Evolutionary conservation across 768 basidiomycete species (phyloP).

Genomic region (Lactarius pseudohatsudake): DNA sequence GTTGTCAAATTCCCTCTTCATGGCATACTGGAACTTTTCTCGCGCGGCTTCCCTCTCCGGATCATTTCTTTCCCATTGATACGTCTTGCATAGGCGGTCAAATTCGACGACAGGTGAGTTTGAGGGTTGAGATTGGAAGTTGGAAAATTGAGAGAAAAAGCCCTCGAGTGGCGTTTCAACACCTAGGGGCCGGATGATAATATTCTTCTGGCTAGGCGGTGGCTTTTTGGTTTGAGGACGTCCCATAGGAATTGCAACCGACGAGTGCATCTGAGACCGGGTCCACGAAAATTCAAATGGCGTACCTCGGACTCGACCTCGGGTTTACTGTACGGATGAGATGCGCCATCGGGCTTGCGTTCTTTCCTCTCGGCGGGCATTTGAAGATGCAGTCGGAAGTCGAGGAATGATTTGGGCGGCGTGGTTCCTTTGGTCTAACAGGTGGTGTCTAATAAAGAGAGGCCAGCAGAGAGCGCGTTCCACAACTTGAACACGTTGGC

Average conservation of each 20-base stretch:
- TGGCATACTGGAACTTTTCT: constrained; percentile 6
- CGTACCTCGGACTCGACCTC: not conserved
- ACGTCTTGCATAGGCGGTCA: constrained; percentile 11
- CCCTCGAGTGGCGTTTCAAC: constrained; percentile 7
- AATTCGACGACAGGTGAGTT: constrained; percentile 22
- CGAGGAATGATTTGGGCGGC: not conserved
- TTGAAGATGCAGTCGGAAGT: too few relatives aligned
- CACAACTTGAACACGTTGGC: not conserved
- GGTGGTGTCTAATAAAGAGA: not conserved
- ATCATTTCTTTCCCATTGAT: not conserved
- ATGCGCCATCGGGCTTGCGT: not conserved
- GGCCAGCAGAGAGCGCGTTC: too few relatives aligned
- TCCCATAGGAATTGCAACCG: not conserved
- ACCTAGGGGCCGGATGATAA: not conserved
- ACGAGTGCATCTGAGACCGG: not conserved
- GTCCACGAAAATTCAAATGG: not conserved
- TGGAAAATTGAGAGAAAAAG: constrained; percentile 28
- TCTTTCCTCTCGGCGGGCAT: not conserved
- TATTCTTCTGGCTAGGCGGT: not conserved
- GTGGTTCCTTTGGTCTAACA: not conserved
- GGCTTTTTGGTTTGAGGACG: not conserved
- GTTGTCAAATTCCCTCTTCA: constrained; percentile 26
- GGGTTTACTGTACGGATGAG: not conserved
- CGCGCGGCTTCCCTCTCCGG: not conserved
- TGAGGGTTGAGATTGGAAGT: constrained; percentile 18